Conservation (phyloP, 495 filamentous ascomycete species). For the Xylaria venustula region DNA sequence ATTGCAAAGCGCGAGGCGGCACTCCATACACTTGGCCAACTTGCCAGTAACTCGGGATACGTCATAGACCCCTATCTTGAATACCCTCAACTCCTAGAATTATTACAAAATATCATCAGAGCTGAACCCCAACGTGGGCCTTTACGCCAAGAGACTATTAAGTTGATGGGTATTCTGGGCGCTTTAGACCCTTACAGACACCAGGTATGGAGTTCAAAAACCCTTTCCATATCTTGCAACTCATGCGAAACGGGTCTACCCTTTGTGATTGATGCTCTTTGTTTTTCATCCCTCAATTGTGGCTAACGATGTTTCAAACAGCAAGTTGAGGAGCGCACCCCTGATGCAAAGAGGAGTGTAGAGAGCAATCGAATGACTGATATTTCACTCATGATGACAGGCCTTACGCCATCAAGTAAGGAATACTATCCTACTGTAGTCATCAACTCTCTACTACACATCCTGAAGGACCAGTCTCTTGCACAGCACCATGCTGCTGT, state of each 20-base stretch:
- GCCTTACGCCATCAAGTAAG: constrained; percentile 93
- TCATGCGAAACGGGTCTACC: no score
- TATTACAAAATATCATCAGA: constrained; percentile 91
- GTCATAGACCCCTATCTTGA: constrained; percentile 96
- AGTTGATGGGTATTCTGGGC: constrained; percentile 92
- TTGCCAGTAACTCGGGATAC: constrained; percentile 93
- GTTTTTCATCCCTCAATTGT: neutral
- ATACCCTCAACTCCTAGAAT: constrained; percentile 86
- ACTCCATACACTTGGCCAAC: constrained; percentile 82
- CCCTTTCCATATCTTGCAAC: constrained; percentile 6
- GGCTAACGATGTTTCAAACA: constrained; percentile 18
- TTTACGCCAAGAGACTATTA: constrained; percentile 89
- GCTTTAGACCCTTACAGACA: constrained; percentile 95
- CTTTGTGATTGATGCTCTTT: no score
- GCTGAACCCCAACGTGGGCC: constrained; percentile 76
- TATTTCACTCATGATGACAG: constrained; percentile 95
- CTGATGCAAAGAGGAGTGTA: constrained; percentile 58
- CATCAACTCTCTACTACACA: constrained; percentile 88
- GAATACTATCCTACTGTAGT: constrained; percentile 98
- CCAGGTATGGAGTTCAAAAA: constrained; percentile 52
- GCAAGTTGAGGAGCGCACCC: constrained; percentile 62
- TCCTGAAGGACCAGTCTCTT: constrained; percentile 85
- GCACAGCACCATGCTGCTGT: constrained; percentile 88
- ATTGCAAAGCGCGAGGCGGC: constrained; percentile 86
- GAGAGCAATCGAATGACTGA: constrained; percentile 74